Conservation (phyloP, 768 basidiomycete species). For the Panus rudis region DNA sequence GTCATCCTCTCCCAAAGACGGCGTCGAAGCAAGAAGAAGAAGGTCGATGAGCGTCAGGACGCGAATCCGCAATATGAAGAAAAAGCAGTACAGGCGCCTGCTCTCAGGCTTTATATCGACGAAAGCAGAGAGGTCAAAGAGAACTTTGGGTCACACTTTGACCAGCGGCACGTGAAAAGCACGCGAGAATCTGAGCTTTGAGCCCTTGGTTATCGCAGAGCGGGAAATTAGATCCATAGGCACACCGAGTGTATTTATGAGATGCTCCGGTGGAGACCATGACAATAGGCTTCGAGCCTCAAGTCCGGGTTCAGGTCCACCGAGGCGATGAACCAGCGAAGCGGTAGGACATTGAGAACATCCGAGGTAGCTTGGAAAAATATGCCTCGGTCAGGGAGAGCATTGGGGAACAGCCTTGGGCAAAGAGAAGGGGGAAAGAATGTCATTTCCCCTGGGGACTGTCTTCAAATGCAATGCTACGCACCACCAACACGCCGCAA, state of each 20-base stretch:
- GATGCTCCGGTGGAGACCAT: conserved; percentile 6
- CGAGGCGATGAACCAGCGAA: conserved; percentile 7
- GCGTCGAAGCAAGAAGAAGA: not conserved
- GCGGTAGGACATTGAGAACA: conserved; percentile 5
- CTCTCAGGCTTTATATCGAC: not conserved
- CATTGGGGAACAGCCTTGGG: conserved; percentile 17
- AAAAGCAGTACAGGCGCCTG: not conserved
- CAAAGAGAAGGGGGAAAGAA: conserved; percentile 18
- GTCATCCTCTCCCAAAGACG: not conserved
- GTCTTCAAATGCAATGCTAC: conserved; percentile 21
- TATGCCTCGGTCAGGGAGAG: conserved; percentile 1
- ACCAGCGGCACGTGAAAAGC: conserved; percentile 8
- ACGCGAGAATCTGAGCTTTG: conserved; percentile 8
- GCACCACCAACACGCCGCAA: conserved; percentile 22
- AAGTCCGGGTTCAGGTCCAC: conserved; percentile 4
- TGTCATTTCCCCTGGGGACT: conserved; percentile 15
- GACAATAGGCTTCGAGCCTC: conserved; percentile 2
- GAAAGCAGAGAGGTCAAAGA: not conserved
- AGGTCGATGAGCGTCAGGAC: not conserved
- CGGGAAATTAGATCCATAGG: not conserved
- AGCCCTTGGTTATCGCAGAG: not conserved
- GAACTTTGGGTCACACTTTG: not conserved
- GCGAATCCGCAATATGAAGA: not conserved
- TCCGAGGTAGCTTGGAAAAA: conserved; percentile 8
- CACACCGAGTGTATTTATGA: conserved; percentile 9